Evolutionary conservation across 1,284 basidiomycete genomes (phyloP), one percentile per base, ranked within the genome.

Genomic region (Cryptococcus maquisensis): DNA sequence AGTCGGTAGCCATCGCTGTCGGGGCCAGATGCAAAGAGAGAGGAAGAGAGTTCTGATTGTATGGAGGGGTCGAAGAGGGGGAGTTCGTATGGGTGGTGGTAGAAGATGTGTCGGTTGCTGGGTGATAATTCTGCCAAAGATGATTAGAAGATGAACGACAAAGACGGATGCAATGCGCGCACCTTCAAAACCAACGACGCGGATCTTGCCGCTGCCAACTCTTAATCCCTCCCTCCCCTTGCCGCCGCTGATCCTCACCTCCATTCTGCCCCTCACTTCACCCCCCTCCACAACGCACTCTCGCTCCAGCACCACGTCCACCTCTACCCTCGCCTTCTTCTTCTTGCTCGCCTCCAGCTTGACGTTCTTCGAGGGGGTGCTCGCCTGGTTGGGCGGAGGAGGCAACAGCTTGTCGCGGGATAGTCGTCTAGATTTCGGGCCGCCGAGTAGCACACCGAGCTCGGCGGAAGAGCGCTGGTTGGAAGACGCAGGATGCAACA

Each of bases 101-200:
- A 93, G 77, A 97, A 95, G 18, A 87, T 86, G 71, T 90, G 85
- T n/a, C 87, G 80, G 3, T 82, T 62, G 77, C 51, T 82, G 79
- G 56, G 82, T 79, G 83, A 79, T 47, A 88, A 80, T 55, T 81
- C 78, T 77, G 60, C 21, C 15, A n/a, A 42, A 15, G 32, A 13
- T 18, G 18, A 36, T 50, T n/a, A 37, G 21, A 51, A 26, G 15
- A 28, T 21, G 13, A 44, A 53, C 40, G 20, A 13, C 23, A 20
- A 37, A 26, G 15, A n/a, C n/a, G n/a, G 39, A 40, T 26, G 36
- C 40, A 5, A 21, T 24, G 13, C 3, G 59, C 71, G 59, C 47
- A 79, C 82, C 84, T 76, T 96, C 93, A 67, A 92, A 95, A 1
- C 93, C 93, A 48, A 96, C 82, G 15, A 95, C 80, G 39, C 91